Evolutionary conservation across 176 grass and related monocot species (phyloP).

Genomic region (Carex myosuroides): DNA sequence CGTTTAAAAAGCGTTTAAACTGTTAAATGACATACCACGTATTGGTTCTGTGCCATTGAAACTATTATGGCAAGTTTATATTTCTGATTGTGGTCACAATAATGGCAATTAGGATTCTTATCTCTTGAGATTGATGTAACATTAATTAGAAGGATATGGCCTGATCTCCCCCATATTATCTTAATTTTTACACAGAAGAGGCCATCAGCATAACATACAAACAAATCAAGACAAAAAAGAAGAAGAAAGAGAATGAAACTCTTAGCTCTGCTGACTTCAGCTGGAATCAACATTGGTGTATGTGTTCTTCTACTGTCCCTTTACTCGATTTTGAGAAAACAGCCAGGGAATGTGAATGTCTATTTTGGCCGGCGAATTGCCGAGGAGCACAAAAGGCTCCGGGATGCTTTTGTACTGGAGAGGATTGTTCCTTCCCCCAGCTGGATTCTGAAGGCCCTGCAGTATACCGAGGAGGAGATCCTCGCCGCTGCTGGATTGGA

Average conservation of each 20-base stretch:
- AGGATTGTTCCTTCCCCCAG: conserved; percentile 69
- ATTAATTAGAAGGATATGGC: conserved; percentile 1
- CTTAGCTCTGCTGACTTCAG: conserved; percentile 69
- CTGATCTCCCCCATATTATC: neutral
- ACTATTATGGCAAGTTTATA: neutral
- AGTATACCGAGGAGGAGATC: conserved; percentile 75
- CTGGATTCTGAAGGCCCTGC: conserved; percentile 82
- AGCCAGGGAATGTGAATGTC: conserved; percentile 74
- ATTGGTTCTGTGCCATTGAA: neutral
- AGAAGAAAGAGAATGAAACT: conserved; percentile 58
- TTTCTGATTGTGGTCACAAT: neutral
- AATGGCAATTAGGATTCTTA: neutral
- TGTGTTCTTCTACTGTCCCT: conserved; percentile 58
- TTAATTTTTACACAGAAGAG: neutral
- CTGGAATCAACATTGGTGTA: conserved; percentile 85
- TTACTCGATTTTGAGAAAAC: conserved; percentile 88
- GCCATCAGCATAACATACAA: neutral
- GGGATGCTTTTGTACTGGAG: conserved; percentile 66
- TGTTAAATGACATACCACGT: too few relatives aligned
- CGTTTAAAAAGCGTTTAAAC: too few relatives aligned
- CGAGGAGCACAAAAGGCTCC: conserved; percentile 42
- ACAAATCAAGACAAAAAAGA: neutral
- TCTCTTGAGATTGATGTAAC: neutral
- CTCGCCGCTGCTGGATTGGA: conserved; percentile 65
- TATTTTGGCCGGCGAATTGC: conserved; percentile 82